Conservation (phyloP, 2,329 filamentous ascomycete genomes). For the Mollisia scopiformis region DNA sequence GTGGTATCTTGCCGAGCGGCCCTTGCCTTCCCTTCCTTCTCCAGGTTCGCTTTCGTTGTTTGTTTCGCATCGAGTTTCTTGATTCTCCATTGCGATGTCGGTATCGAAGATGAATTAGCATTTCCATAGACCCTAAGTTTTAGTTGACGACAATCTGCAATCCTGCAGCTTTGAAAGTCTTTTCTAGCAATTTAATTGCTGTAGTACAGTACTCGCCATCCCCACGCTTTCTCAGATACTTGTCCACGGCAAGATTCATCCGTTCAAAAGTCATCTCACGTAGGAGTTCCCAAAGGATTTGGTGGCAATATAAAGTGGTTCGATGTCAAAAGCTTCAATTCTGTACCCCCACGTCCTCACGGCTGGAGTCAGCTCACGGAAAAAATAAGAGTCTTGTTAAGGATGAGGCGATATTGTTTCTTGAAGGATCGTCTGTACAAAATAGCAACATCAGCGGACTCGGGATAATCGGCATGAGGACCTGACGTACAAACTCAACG, state of each 20-base stretch:
- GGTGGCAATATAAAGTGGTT: neutral
- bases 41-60: neutral
- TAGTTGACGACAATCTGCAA: too few species aligned
- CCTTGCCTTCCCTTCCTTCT: too few species aligned
- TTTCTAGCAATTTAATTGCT: too few species aligned
- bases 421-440: too few species aligned
- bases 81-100: neutral
- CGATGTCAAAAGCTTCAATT: neutral
- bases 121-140: neutral
- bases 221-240: too few species aligned
- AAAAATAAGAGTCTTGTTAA: neutral
- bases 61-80: neutral
- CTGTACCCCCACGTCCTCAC: neutral
- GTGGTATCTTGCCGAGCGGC: neutral
- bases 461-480: too few species aligned
- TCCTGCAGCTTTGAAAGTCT: too few species aligned
- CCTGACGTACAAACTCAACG: too few species aligned
- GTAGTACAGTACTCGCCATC: too few species aligned
- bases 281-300: neutral
- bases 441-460: too few species aligned
- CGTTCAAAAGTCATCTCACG: too few species aligned
- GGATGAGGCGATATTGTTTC: neutral
- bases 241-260: too few species aligned
- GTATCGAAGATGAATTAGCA: neutral
- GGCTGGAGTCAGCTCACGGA: neutral